Evolutionary conservation across 176 grass and related monocot genomes (phyloP).

Genomic region (Musa acuminata): DNA sequence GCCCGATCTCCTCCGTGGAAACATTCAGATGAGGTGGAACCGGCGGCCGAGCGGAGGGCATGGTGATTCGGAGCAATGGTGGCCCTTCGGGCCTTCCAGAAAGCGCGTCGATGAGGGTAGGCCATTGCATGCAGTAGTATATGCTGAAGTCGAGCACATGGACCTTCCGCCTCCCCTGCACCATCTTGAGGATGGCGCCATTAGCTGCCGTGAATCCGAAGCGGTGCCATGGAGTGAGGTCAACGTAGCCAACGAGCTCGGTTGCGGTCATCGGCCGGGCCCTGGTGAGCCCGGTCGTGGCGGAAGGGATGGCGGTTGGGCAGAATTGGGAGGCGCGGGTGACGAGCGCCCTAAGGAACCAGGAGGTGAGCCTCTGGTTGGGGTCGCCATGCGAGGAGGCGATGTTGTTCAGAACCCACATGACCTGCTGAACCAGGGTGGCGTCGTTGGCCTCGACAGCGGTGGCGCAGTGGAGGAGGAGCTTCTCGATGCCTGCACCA

Average conservation of each 20-base stretch:
- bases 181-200: conserved; percentile 13
- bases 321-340: conserved; percentile 17
- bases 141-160: conserved; percentile 22
- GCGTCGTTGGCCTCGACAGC: conserved; percentile 24
- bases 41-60: conserved; percentile 12
- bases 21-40: conserved; percentile 14
- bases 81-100: conserved; percentile 10
- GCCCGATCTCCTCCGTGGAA: conserved; percentile 13
- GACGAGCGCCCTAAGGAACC: conserved; percentile 18
- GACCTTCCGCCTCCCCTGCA: conserved; percentile 10
- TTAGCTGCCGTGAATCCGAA: conserved; percentile 25
- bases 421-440: conserved; percentile 24
- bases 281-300: not conserved
- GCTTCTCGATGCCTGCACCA: conserved; percentile 24
- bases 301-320: conserved; percentile 10
- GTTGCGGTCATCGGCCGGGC: conserved; percentile 13
- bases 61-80: conserved; percentile 16
- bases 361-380: conserved; percentile 24
- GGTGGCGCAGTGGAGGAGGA: conserved; percentile 23
- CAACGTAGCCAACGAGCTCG: conserved; percentile 22
- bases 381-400: conserved; percentile 10
- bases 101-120: conserved; percentile 24
- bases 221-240: conserved; percentile 28
- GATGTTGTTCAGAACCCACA: conserved; percentile 32
- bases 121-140: conserved; percentile 23